phyloP scores from a whole-genome alignment of 352 stramenopile species.

The Hyaloperonospora brassicae region DNA sequence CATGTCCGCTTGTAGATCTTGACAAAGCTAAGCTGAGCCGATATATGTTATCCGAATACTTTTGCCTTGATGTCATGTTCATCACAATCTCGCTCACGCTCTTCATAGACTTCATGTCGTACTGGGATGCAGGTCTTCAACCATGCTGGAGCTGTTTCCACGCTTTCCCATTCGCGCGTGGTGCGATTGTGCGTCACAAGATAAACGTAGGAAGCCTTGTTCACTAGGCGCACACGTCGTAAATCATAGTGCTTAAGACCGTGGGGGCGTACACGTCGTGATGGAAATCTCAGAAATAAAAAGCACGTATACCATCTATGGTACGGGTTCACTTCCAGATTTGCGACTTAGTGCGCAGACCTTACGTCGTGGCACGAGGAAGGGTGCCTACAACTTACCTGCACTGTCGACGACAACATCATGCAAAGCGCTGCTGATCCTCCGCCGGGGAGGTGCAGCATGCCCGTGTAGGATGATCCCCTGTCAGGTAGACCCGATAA shows the following conservation, averaged over 20 bases:
- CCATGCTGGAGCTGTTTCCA: slow-evolving; percentile 42
- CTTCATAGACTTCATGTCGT: slow-evolving; percentile 36
- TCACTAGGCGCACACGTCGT: slow-evolving; percentile 42
- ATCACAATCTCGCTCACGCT: slow-evolving; percentile 32
- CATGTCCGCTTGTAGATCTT: slow-evolving; percentile 9
- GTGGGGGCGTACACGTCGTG: slow-evolving; percentile 29
- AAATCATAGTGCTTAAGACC: slow-evolving; percentile 34
- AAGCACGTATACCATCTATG: slow-evolving; percentile 59
- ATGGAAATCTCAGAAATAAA: slow-evolving; percentile 44
- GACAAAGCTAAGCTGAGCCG: slow-evolving; percentile 14
- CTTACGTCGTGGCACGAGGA: too few species aligned
- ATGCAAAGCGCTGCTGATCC: too few species aligned
- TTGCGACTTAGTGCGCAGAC: too few species aligned
- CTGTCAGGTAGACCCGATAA: too few species aligned
- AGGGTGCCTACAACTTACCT: too few species aligned
- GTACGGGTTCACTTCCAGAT: too few species aligned
- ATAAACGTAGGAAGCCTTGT: slow-evolving; percentile 63
- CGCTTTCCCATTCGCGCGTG: slow-evolving; percentile 72
- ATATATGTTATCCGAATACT: slow-evolving; percentile 19
- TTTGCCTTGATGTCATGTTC: slow-evolving; percentile 18
- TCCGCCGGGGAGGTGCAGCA: too few species aligned
- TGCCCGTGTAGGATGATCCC: too few species aligned
- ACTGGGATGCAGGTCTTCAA: slow-evolving; percentile 27
- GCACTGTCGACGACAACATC: too few species aligned
- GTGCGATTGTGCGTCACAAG: slow-evolving; percentile 61